phyloP scores from a whole-genome alignment of 2,329 filamentous ascomycete genomes.

The Verticillium albo-atrum region DNA sequence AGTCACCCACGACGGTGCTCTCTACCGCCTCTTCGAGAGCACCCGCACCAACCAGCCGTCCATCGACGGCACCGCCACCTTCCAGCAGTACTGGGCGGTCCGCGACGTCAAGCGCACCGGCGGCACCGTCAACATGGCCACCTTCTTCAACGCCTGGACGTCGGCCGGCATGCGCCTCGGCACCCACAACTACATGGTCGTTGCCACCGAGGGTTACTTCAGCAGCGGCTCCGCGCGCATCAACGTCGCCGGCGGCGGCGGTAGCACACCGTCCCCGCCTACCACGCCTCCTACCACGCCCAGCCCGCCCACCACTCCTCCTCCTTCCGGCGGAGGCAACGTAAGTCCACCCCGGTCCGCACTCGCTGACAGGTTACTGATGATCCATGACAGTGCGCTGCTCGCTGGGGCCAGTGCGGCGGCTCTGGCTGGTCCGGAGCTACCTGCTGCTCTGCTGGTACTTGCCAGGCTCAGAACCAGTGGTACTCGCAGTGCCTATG shows the following conservation, averaged over 20 bases:
- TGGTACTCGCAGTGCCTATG: slow-evolving; percentile 19
- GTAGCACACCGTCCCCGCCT: slow-evolving; percentile 3
- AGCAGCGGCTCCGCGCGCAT: slow-evolving; percentile 21
- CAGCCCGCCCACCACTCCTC: not conserved
- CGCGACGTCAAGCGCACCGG: slow-evolving; percentile 43
- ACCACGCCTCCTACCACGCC: slow-evolving; percentile 3
- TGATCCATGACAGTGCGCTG: slow-evolving; percentile 7
- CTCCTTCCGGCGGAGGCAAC: slow-evolving; percentile 2
- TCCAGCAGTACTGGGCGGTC: slow-evolving; percentile 48
- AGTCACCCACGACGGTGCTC: slow-evolving; percentile 45
- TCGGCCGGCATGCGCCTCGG: slow-evolving; percentile 43
- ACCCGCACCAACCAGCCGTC: slow-evolving; percentile 46
- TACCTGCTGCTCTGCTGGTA: slow-evolving; percentile 18
- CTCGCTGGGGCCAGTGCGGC: slow-evolving; percentile 16
- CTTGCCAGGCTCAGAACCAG: slow-evolving; percentile 15
- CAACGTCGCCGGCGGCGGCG: slow-evolving; percentile 8
- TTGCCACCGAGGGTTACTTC: slow-evolving; percentile 45
- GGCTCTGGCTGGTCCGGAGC: slow-evolving; percentile 18
- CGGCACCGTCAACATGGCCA: slow-evolving; percentile 46
- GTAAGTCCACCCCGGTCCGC: not conserved
- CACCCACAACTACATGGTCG: slow-evolving; percentile 47
- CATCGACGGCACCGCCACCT: slow-evolving; percentile 49
- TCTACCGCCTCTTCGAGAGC: slow-evolving; percentile 46
- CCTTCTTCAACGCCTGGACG: slow-evolving; percentile 51
- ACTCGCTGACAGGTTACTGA: not conserved